Evolutionary conservation across 2,329 filamentous ascomycete genomes (phyloP).

Genomic region (Juglanconis oblonga): DNA sequence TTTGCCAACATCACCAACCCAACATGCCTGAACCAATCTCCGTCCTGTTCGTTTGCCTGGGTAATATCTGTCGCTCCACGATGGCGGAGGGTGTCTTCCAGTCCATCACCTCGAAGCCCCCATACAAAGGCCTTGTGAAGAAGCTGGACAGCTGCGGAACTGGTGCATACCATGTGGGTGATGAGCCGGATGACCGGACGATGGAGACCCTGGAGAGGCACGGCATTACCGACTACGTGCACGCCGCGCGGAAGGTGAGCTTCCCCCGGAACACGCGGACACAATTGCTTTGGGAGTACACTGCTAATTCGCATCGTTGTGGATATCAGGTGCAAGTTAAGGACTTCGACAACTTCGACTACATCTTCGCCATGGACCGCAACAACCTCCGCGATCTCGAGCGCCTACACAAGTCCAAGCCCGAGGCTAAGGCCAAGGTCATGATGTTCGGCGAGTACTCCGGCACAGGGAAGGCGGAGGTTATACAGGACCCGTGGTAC

Average conservation of each 20-base stretch:
- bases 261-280: neutral
- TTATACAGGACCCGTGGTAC: constrained; percentile 89
- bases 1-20: neutral
- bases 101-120: constrained; percentile 60
- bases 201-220: constrained; percentile 73
- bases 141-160: constrained; percentile 88
- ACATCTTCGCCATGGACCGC: constrained; percentile 91
- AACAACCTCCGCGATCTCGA: constrained; percentile 73
- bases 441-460: constrained; percentile 84
- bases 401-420: constrained; percentile 55
- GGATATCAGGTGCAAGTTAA: constrained; percentile 46
- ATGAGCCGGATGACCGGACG: constrained; percentile 77
- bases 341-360: constrained; percentile 86
- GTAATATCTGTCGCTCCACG: constrained; percentile 91
- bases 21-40: constrained; percentile 43
- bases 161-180: constrained; percentile 76
- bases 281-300: neutral
- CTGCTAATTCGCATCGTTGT: neutral
- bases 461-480: constrained; percentile 63
- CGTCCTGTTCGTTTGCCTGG: constrained; percentile 92
- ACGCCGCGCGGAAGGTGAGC: constrained; percentile 72
- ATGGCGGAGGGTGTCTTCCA: constrained; percentile 97
- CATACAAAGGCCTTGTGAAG: constrained; percentile 58
- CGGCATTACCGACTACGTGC: constrained; percentile 73
- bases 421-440: constrained; percentile 61